Base-by-base conservation (phyloP, 1,284 basidiomycete genomes). In the Polyporus tsugae region DNA sequence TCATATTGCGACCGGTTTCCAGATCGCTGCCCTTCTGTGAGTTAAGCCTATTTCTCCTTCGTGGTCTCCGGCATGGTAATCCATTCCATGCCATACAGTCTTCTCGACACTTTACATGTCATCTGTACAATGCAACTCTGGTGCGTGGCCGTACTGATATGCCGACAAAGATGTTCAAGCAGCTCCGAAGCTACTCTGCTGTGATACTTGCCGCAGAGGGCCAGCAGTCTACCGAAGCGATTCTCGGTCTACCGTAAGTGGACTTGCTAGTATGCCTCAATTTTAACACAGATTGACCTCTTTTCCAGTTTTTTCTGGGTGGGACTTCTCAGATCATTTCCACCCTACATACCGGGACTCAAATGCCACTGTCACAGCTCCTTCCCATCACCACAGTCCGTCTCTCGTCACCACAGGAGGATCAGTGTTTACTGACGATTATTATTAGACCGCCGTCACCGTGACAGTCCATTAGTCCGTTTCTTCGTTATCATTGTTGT, bases 21-120 rank as follows among this genome's bases (percentile, higher is more conserved):
- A 58, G 57, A 39, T 58, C 4, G 36, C 36, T n/a, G 35, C n/a
- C 19, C 57, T 58, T 38, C 36, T 58, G 57, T 58, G n/a, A 17
- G 57, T 15, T 36, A n/a, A 22, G 33, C 6, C 53, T 1, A n/a
- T n/a, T 39, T 35, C n/a, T 39, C 57, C 7, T 2, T n/a, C n/a
- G 3, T 22, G 19, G 10, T 59, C n/a, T 13, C 19, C 6, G 9
- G 3, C 33, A 39, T 11, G 22, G 10, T 41, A 6, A 25, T 15
- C n/a, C 38, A 22, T 41, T 6, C 33, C 22, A n/a, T 13, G 38
- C 19, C 19, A 19, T 39, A 22, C 57, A 59, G 58, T 39, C n/a
- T 59, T 38, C 10, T 59, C n/a, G 25, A 10, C 35, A 59, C 57
- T 3, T 6, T 39, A 10, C 38, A 59, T 38, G 36, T 11, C 10